Percentiles rank a stretch among this genome's conserved stretches.
These are phyloP conservation scores for Forsythia viridissima DNA, from an alignment of 257 asterid genomes.

Conservation along the genomic window DNA sequence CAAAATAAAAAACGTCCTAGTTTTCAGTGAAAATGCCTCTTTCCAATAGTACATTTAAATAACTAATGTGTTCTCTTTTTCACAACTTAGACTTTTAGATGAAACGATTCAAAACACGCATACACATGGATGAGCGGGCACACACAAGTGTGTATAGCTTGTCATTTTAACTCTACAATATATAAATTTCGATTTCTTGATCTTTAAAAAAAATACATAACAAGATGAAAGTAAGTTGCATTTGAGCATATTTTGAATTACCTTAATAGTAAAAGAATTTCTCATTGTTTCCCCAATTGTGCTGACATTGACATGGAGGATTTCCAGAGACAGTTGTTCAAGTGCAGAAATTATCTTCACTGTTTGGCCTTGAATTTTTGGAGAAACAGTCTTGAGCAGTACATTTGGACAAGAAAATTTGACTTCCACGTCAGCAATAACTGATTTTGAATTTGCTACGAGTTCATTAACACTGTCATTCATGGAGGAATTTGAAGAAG, in stretches of 20 bases:
- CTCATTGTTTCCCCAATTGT: constrained; percentile 63
- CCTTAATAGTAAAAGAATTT: constrained; percentile 88
- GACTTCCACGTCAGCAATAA: constrained; percentile 86
- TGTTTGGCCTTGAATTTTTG: constrained; percentile 69
- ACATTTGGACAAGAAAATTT: constrained; percentile 78
- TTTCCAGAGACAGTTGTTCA: constrained; percentile 71
- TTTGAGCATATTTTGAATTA: constrained; percentile 17
- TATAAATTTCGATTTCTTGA: no score
- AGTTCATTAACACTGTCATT: constrained; percentile 63
- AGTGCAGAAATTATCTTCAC: constrained; percentile 60
- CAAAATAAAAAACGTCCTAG: not conserved
- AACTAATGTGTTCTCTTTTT: no score
- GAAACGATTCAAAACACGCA: no score
- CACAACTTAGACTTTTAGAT: no score
- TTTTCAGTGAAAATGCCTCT: constrained; percentile 12
- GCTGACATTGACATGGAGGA: constrained; percentile 72
- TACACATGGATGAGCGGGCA: no score
- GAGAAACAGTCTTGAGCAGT: constrained; percentile 63
- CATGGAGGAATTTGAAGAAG: constrained; percentile 47
- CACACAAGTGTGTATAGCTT: no score
- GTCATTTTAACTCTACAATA: no score
- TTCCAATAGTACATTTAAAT: not conserved
- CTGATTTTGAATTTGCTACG: constrained; percentile 74
- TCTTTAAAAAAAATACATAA: not conserved
- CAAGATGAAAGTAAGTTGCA: not conserved